A percentile compares a stretch with the other conserved stretches of the same genome.
These are phyloP conservation scores for Closterium sp. DNA, from an alignment of 139 green algal genomes.

Conservation along the genomic window DNA sequence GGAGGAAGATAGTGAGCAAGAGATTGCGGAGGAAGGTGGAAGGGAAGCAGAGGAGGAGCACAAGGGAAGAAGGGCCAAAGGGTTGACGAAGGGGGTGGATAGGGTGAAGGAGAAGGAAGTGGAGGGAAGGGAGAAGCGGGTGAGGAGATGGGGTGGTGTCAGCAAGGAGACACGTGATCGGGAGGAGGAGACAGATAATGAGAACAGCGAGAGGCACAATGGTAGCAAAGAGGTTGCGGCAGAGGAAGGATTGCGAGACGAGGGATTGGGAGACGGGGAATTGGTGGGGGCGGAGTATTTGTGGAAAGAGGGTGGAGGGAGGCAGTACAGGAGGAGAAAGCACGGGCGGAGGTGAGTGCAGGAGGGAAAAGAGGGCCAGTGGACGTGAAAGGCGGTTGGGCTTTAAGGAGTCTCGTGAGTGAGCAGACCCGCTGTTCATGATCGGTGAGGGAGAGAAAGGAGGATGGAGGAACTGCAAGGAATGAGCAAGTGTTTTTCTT, in stretches of 20 bases:
- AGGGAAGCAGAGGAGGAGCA: not conserved
- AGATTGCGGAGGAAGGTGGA: not conserved
- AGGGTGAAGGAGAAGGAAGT: too few relatives aligned
- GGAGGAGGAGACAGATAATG: not conserved
- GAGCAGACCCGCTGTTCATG: too few relatives aligned
- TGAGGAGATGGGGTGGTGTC: not conserved
- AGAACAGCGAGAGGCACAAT: not conserved
- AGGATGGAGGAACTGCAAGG: too few relatives aligned
- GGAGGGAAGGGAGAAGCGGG: not conserved
- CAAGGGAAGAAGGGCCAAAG: too few relatives aligned
- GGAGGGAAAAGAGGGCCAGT: not conserved
- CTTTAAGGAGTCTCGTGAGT: too few relatives aligned
- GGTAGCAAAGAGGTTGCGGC: not conserved
- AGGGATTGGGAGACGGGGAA: not conserved
- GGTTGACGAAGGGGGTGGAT: too few relatives aligned
- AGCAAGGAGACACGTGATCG: not conserved
- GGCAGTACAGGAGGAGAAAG: not conserved
- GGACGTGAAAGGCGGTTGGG: too few relatives aligned
- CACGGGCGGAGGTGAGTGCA: not conserved
- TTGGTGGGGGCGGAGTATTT: too few relatives aligned
- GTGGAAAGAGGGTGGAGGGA: not conserved
- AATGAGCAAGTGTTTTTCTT: too few relatives aligned
- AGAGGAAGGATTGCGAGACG: not conserved
- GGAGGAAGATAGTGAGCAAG: not conserved
- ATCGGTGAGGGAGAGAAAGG: too few relatives aligned